Base-by-base conservation (phyloP, 2,329 filamentous ascomycete species). In the Venturia pyrina region DNA sequence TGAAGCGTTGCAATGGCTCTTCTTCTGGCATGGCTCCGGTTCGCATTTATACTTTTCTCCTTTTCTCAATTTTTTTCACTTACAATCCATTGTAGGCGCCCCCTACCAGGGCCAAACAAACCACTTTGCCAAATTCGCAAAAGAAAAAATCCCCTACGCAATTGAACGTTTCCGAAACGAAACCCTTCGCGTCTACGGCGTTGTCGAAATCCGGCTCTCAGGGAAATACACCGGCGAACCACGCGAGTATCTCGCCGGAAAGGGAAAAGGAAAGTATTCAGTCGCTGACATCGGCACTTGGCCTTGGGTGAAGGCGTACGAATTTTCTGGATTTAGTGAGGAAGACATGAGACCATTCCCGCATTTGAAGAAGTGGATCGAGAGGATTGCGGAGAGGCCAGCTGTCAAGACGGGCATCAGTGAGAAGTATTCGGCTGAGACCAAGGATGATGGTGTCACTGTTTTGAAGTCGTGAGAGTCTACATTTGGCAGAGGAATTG, bases 81-180 rank as follows among this genome's bases (percentile, higher is more conserved):
- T 10, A 43, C 15, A 17, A 43, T 17, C 11, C 15, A 1, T 43
- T 8, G 1, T n/a, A 48, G 4, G 77, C 75, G 90, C 90, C 0
- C 90, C 90, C 0, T 93, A 93, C 89, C 90, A 93, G 73, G 88
- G 75, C 57, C 90, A 96, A 75, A 83, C 90, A 63, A 92, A 95
- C 76, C 91, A 96, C 77, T 96, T 96, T 77, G 80, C 79, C 62
- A 85, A 89, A 66, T 95, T 96, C 72, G 91, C 91, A 0, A 89
- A 90, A 0, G 89, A 93, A 74, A 87, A 78, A 67, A 79, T 80
- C 32, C 71, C 75, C 63, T 81, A 80, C 67, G 78, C 73, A 2
- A 80, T 80, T 66, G 73, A 79, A 32, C 74, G 80, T n/a, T 82
- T 80, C 68, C 74, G 77, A 48, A 78, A 79, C 37, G 80, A 82